phyloP scores from a whole-genome alignment of 2,329 filamentous ascomycete genomes.

The Gremmenia infestans region DNA sequence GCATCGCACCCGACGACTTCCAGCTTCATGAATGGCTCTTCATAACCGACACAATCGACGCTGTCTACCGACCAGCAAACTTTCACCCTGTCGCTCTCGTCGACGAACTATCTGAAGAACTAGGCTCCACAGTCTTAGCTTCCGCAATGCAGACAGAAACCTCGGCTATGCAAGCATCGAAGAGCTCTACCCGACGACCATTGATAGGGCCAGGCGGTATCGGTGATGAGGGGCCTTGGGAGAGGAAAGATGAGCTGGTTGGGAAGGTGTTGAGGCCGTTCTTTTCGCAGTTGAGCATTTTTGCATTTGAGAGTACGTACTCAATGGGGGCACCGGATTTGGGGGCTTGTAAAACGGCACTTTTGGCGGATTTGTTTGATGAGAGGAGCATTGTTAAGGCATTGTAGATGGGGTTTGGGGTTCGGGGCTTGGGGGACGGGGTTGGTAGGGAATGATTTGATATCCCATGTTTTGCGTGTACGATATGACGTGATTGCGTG shows the following conservation, averaged over 20 bases:
- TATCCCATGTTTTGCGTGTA: too few relatives aligned
- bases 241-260: constrained; percentile 64
- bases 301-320: constrained; percentile 89
- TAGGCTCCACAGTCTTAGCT: constrained; percentile 37
- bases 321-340: constrained; percentile 68
- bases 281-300: constrained; percentile 87
- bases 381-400: constrained; percentile 64
- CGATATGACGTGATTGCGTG: too few relatives aligned
- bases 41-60: constrained; percentile 93
- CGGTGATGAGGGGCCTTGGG: constrained; percentile 50
- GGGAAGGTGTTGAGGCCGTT: constrained; percentile 79
- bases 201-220: constrained; percentile 42
- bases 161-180: constrained; percentile 20
- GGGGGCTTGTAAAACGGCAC: constrained; percentile 55
- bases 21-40: constrained; percentile 98
- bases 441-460: too few relatives aligned
- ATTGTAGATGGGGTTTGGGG: constrained; percentile 16
- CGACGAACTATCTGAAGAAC: constrained; percentile 76
- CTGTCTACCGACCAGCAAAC: constrained; percentile 73
- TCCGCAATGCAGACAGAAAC: constrained; percentile 21
- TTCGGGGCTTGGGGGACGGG: too few relatives aligned
- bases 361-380: constrained; percentile 75
- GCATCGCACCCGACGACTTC: constrained; percentile 88
- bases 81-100: constrained; percentile 71
- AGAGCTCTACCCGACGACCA: constrained; percentile 30